A percentile compares a stretch with the other conserved stretches of the same genome.
Conservation (phyloP, 495 filamentous ascomycete genomes). For the Podospora bellae-mahoneyi region DNA sequence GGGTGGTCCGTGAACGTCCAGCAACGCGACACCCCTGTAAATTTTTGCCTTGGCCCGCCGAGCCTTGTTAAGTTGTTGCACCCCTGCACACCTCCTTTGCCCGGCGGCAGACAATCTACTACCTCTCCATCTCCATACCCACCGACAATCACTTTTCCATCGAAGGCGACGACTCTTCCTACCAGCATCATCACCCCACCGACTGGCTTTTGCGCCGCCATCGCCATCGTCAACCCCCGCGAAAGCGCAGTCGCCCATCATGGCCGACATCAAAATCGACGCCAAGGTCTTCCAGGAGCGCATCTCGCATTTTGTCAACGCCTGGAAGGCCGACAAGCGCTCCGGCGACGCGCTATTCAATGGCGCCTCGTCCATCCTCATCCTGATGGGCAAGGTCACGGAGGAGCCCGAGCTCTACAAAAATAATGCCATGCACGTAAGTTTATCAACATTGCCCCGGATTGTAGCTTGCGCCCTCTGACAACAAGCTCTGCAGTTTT, state of each 20-base stretch:
- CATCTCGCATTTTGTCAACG: slow-evolving; percentile 74
- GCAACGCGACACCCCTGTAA: slow-evolving; percentile 20
- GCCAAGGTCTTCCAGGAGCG: slow-evolving; percentile 88
- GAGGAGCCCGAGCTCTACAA: slow-evolving; percentile 81
- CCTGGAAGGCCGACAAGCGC: slow-evolving; percentile 96
- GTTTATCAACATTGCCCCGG: slow-evolving; percentile 30
- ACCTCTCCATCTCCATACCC: slow-evolving; percentile 9
- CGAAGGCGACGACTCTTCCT: background rate
- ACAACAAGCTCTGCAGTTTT: slow-evolving; percentile 63
- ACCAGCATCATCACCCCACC: slow-evolving; percentile 16
- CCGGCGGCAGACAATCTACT: background rate
- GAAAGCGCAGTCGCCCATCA: slow-evolving; percentile 38
- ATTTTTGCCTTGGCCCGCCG: slow-evolving; percentile 19
- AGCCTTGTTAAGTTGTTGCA: slow-evolving; percentile 9
- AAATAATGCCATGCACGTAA: slow-evolving; percentile 91
- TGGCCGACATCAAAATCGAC: slow-evolving; percentile 80
- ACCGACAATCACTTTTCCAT: slow-evolving; percentile 8
- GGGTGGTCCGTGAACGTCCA: slow-evolving; percentile 19
- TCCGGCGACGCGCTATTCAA: slow-evolving; percentile 74
- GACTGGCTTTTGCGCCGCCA: slow-evolving; percentile 21
- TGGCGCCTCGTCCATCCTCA: slow-evolving; percentile 78
- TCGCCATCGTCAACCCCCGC: slow-evolving; percentile 31
- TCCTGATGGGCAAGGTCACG: slow-evolving; percentile 92
- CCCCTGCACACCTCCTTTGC: background rate
- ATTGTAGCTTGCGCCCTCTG: background rate